Evolutionary conservation across 495 filamentous ascomycete species (phyloP), one percentile per base, ranked within the genome.

Genomic region (Saxophila tyrrhenica): DNA sequence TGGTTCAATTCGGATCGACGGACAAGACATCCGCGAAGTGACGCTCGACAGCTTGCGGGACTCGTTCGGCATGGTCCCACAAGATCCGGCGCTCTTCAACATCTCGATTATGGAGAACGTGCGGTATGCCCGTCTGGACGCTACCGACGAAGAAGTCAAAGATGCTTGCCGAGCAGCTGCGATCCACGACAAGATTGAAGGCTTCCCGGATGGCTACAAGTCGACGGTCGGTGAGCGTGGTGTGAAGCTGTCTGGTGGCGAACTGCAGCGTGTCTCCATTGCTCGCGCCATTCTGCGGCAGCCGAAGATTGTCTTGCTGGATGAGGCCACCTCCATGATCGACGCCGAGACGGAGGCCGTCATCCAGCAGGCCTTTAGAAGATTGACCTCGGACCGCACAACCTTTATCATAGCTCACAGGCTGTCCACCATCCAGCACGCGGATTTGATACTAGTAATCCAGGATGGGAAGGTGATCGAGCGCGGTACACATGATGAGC

Each of bases 261-360:
- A 90, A 65, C 67, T 79, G 42, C 86, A 89, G 65, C 77, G 85
- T 39, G 72, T 90, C n/a, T 79, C 86, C 1, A 87, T 89, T 67
- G 86, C 86, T 19, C 76, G 85, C 48, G 69, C 69, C 8, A 69
- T 80, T 25, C 59, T 79, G 1, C 72, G 71, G 39, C 62, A 74
- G 22, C 71, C 75, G 5, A 67, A 70, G 19, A 75, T 80, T 35
- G 63, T 80, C 15, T 56, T 81, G 5, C 67, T 82, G 15, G 76
- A 81, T 57, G 78, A 81, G 54, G 74, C 76, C 1, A 79, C 74
- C 2, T 71, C 70, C 17, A 73, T 75, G 51, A 64, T 82, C 23
- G 78, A 82, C 57, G 70, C 71, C 13, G 64, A 71, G 62, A 86
- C 83, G 0, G 87, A 92, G 58, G 72, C 78, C 46, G 72, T 78